Conservation (phyloP, 345 rosid genomes). For the Euclidium syriacum region DNA sequence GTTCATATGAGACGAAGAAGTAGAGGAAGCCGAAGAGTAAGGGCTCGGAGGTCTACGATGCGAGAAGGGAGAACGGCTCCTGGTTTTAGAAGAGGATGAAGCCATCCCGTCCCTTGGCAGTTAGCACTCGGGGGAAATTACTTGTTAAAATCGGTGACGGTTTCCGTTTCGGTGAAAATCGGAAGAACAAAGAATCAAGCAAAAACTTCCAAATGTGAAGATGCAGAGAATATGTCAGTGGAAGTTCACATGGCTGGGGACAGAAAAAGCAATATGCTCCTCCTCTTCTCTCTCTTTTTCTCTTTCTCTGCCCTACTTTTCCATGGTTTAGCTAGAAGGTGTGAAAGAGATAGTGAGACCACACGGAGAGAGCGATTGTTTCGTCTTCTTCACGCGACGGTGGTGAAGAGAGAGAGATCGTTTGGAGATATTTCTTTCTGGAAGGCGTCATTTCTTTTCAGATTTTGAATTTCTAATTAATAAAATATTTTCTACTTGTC, state of each 20-base stretch:
- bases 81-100: slow-evolving; percentile 71
- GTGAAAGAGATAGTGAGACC: slow-evolving; percentile 34
- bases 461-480: slow-evolving; percentile 26
- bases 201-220: slow-evolving; percentile 16
- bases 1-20: slow-evolving; percentile 49
- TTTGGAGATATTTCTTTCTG: slow-evolving; percentile 5
- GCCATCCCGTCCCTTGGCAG: slow-evolving; percentile 44
- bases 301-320: neutral
- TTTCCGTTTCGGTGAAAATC: neutral
- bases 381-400: slow-evolving; percentile 64
- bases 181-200: slow-evolving; percentile 8
- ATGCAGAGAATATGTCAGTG: slow-evolving; percentile 49
- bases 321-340: slow-evolving; percentile 15
- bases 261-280: slow-evolving; percentile 36
- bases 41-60: slow-evolving; percentile 64
- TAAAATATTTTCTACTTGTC: neutral
- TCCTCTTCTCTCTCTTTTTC: neutral
- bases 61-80: slow-evolving; percentile 86
- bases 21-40: slow-evolving; percentile 68
- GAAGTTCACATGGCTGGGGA: slow-evolving; percentile 63
- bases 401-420: slow-evolving; percentile 41
- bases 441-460: neutral
- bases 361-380: slow-evolving; percentile 36
- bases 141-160: slow-evolving; percentile 38
- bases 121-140: slow-evolving; percentile 5